These are phyloP conservation scores for Scutellaria galericulata DNA, from an alignment of 257 asterid species.

Conservation along the genomic window DNA sequence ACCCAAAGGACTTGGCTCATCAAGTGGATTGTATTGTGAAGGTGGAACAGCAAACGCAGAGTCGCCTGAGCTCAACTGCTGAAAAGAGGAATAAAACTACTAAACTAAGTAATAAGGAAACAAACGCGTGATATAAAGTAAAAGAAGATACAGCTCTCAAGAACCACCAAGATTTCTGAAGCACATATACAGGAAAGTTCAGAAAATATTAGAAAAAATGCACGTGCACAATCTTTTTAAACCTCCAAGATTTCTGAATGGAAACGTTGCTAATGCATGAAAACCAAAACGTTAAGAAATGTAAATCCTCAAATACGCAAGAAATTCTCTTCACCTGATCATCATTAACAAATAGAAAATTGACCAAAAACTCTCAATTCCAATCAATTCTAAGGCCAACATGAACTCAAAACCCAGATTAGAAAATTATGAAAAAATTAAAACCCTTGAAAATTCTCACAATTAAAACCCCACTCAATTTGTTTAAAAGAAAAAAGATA, in stretches of 20 bases:
- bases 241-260: conserved; percentile 15
- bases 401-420: conserved; percentile 26
- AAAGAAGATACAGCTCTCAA: not conserved
- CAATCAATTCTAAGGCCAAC: not conserved
- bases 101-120: conserved; percentile 3
- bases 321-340: not conserved
- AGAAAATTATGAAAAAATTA: not conserved
- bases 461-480: not conserved
- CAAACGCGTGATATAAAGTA: not conserved
- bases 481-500: not conserved
- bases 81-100: conserved; percentile 13
- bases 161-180: not conserved
- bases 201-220: not conserved
- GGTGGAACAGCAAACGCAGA: conserved; percentile 42
- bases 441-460: conserved; percentile 8
- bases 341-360: not conserved
- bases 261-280: not conserved
- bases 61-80: conserved; percentile 46
- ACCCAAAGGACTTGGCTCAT: conserved; percentile 85
- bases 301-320: conserved; percentile 12
- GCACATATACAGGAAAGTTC: not conserved
- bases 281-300: not conserved
- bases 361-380: conserved; percentile 3
- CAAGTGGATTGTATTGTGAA: conserved; percentile 60
- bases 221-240: conserved; percentile 13